Base-by-base conservation (phyloP, 768 basidiomycete genomes). In the Gautieria morchelliformis region DNA sequence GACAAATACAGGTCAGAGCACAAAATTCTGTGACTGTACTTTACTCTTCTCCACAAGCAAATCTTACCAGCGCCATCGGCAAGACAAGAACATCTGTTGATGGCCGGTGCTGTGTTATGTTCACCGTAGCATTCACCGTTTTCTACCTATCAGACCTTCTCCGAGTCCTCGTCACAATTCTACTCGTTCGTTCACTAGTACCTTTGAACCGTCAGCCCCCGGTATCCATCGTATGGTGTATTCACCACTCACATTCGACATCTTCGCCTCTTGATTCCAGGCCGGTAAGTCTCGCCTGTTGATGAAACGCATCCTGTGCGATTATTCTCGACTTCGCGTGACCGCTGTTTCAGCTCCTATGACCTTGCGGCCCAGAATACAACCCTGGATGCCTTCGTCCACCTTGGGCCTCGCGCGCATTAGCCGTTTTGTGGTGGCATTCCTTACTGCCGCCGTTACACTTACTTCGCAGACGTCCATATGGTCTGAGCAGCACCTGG, bases 271-370 rank as follows among this genome's bases (percentile, higher is more conserved):
- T 4, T 77, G 77, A 55, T 80, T 69, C 62, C 81, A 52, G 20
- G 50, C 50, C 15, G 50, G 50, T 33, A 2, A n/a, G 50, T 30
- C 4, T 12, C 2, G 32, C 15, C 4, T 11, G 27, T 37, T 20
- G 33, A 27, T 30, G n/a, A 17, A 30, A 30, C 14, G 14, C 15
- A 10, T 30, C 50, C 27, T 27, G 27, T 5, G 27, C 27, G 27
- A 27, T 27, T 27, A 27, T 5, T 30, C 33, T 32, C 33, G 14
- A 14, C 33, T 30, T n/a, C 37, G 10, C 5, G 27, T 27, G 45
- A 61, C 77, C 80, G 80, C 1, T 81, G 74, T 68, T 84, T 83
- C 70, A 82, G 81, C 66, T 81, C 81, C 10, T 84, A 83, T 62
- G 79, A 77, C 4, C 72, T 75, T 51, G 80, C 78, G 6, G 76